A percentile compares a stretch with the other conserved stretches of the same genome.
These are phyloP conservation scores for Rhododendron henanense DNA, from an alignment of 148 eudicot genomes.

Conservation along the genomic window DNA sequence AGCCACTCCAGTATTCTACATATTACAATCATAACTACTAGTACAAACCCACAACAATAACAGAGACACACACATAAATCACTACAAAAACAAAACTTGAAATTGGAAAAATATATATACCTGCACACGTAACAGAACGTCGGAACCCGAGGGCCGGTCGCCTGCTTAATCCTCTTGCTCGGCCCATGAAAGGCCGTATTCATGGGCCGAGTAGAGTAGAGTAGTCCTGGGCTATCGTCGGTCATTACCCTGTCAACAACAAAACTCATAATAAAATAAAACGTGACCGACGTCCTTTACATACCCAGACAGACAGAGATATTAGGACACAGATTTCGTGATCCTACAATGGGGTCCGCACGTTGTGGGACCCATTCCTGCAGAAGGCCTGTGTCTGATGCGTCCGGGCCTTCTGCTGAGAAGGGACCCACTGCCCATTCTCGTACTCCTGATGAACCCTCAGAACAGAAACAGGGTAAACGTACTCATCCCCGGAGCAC, in stretches of 20 bases:
- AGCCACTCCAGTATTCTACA: background rate
- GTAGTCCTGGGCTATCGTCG: too few relatives aligned
- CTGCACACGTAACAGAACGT: too few relatives aligned
- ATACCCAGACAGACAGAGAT: background rate
- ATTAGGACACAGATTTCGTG: background rate
- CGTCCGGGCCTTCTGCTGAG: background rate
- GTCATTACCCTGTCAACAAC: too few relatives aligned
- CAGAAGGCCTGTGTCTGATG: background rate
- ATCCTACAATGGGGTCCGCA: background rate
- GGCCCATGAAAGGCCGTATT: too few relatives aligned
- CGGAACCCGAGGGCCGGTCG: too few relatives aligned
- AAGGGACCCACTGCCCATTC: slow-evolving; percentile 19
- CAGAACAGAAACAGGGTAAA: slow-evolving; percentile 13
- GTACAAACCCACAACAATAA: background rate
- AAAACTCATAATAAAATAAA: too few relatives aligned
- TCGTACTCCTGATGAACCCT: slow-evolving; percentile 23
- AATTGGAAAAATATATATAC: too few relatives aligned
- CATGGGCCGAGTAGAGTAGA: too few relatives aligned
- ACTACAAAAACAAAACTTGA: too few relatives aligned
- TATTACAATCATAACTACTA: background rate
- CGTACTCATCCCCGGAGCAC: slow-evolving; percentile 21
- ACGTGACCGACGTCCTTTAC: too few relatives aligned
- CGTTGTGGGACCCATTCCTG: background rate
- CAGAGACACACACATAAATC: background rate
- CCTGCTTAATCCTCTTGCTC: too few relatives aligned